Base-by-base conservation (phyloP, 495 filamentous ascomycete species). In the Pyrenula aspistea region DNA sequence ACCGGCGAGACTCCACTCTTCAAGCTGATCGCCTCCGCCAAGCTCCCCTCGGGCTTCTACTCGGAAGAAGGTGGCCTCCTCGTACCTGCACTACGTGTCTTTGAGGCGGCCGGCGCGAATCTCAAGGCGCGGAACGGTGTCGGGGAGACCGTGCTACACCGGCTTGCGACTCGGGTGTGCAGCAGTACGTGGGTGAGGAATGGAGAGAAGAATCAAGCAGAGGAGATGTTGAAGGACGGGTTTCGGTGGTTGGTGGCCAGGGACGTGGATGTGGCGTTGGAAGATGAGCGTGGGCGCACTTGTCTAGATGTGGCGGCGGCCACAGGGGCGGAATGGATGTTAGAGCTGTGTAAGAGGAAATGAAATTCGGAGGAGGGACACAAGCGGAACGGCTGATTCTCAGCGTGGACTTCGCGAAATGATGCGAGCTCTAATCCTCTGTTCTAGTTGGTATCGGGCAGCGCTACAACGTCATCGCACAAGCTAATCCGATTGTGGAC, bases 1-100 rank as follows among this genome's bases (percentile, higher is more conserved):
- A 25, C 57, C 15, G 65, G 67, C 1, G 65, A 68, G 36, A 71
- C 67, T 1, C 65, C 67, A 0, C 24, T 68, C 4, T 67, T 68
- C 56, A 2, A n/a, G 0, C 69, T 62, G 48, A 53, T 67, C 0
- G 24, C 56, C 1, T 56, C 49, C 49, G 47, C 25, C 0, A 52
- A 49, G 8, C 2, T 12, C 20, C 57, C 56, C 24, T 48, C 12
- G 19, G 3, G 52, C 54, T 11, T 51, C 57, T 51, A 47, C 52
- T 2, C 12, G 36, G 12, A 21, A 49, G 19, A 55, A 54, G 12
- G 22, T 55, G 3, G n/a, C 12, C 2, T 52, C 22, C 4, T 49
- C 54, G 49, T 52, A 10, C 19, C n/a, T 4, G 19, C 19, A 10
- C 22, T 52, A 8, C 8, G 20, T 10, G n/a, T 52, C 50, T 52